Evolutionary conservation across 495 filamentous ascomycete genomes (phyloP).

Genomic region (Penicilliopsis zonata): DNA sequence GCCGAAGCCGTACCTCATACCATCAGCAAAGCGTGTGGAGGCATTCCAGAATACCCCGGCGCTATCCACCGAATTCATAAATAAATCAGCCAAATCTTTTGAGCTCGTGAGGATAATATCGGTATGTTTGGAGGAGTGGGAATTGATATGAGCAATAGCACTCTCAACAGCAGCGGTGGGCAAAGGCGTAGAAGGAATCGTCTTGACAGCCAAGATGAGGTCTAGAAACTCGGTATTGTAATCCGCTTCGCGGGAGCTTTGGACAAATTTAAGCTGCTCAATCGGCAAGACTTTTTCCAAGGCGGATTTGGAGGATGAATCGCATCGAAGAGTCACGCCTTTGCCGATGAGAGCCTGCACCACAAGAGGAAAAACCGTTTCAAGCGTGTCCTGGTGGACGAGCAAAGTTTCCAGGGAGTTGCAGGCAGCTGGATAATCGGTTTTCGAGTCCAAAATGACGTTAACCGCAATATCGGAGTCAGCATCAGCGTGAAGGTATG

Average conservation of each 20-base stretch:
- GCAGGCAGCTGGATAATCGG: constrained; percentile 91
- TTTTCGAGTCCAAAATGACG: constrained; percentile 85
- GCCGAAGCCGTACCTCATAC: constrained; percentile 93
- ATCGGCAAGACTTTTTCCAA: constrained; percentile 30
- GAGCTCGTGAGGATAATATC: constrained; percentile 76
- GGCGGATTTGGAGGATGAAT: constrained; percentile 49
- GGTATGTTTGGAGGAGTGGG: constrained; percentile 87
- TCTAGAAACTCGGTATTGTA: constrained; percentile 85
- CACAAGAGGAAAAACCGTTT: constrained; percentile 55
- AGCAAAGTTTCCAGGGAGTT: constrained; percentile 86
- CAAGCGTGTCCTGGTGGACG: constrained; percentile 61
- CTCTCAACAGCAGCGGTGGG: constrained; percentile 36
- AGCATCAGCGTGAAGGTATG: constrained; percentile 77
- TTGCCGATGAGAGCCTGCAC: constrained; percentile 59
- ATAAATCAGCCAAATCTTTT: constrained; percentile 51
- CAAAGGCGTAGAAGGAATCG: constrained; percentile 36
- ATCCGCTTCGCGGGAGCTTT: constrained; percentile 54
- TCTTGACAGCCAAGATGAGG: constrained; percentile 74
- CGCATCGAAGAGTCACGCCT: constrained; percentile 79
- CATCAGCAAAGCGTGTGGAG: constrained; percentile 87
- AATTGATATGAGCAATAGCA: constrained; percentile 82
- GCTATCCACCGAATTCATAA: constrained; percentile 77
- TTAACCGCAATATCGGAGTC: constrained; percentile 58
- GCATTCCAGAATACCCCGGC: constrained; percentile 96
- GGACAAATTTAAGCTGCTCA: constrained; percentile 34